These are phyloP conservation scores for Blastocystis sp. DNA, from an alignment of 352 stramenopile genomes.

Conservation along the genomic window DNA sequence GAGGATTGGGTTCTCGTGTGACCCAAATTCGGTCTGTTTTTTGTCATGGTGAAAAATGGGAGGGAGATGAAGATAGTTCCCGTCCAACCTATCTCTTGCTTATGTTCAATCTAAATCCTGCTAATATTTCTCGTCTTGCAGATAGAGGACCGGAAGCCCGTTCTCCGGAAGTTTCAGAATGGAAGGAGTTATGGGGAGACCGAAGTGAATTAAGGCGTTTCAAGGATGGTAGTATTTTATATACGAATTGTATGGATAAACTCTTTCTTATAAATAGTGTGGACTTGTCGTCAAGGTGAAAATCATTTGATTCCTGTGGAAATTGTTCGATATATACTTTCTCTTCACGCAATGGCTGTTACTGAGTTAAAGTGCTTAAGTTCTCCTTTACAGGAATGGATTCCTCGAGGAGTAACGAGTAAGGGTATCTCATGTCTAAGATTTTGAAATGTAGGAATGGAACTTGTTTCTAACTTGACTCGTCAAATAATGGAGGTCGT, in stretches of 20 bases:
- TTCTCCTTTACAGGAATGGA: background rate
- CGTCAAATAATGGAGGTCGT: background rate
- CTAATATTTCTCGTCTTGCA: conserved; percentile 18
- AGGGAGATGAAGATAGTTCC: background rate
- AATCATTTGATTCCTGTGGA: conserved; percentile 41
- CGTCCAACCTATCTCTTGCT: background rate
- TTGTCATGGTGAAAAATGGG: background rate
- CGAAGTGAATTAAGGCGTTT: conserved; percentile 11
- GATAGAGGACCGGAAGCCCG: background rate
- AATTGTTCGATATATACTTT: conserved; percentile 17
- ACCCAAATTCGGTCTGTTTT: background rate
- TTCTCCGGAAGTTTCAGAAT: background rate
- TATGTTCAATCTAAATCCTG: background rate
- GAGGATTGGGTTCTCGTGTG: background rate
- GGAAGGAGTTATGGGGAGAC: background rate
- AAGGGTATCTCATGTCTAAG: background rate
- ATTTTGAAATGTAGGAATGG: background rate
- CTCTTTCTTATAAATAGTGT: background rate
- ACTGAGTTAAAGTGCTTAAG: background rate
- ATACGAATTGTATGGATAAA: background rate
- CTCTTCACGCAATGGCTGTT: background rate
- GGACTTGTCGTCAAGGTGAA: background rate
- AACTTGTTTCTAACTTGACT: background rate
- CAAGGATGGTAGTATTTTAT: conserved; percentile 27
- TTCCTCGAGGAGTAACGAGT: background rate